Percentiles rank a stretch among this genome's conserved stretches.
Evolutionary conservation across 176 grass and related monocot genomes (phyloP).

Genomic region (Poa annua): DNA sequence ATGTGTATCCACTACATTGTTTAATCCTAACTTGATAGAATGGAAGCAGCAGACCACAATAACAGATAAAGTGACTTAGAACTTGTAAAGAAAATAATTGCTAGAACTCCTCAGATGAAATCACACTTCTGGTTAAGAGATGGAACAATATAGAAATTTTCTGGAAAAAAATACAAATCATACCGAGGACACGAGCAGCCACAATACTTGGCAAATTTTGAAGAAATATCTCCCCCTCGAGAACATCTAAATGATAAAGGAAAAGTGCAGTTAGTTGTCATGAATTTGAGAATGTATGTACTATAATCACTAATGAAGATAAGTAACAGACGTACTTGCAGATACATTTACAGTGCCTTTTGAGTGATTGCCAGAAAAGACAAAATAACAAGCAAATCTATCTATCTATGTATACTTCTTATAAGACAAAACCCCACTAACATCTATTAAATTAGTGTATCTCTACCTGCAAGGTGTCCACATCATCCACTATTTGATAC

Average conservation of each 20-base stretch:
- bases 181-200: constrained; percentile 87
- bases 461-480: too few species aligned
- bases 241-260: constrained; percentile 66
- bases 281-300: constrained; percentile 13
- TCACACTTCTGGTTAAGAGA: constrained; percentile 6
- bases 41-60: neutral
- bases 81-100: neutral
- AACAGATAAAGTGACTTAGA: constrained; percentile 1
- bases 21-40: constrained; percentile 28
- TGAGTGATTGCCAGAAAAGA: neutral
- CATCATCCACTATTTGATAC: too few species aligned
- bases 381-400: constrained; percentile 6
- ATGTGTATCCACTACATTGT: neutral
- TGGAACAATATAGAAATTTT: neutral
- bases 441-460: too few species aligned
- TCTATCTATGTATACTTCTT: too few species aligned
- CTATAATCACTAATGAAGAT: neutral
- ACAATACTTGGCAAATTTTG: constrained; percentile 96
- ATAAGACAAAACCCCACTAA: too few species aligned
- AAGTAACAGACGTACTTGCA: constrained; percentile 14
- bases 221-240: constrained; percentile 99
- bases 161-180: constrained; percentile 25
- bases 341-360: neutral
- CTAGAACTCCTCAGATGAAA: neutral
- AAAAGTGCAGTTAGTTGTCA: constrained; percentile 39